phyloP scores from a whole-genome alignment of 176 grass and related monocot genomes.

The Oryza meridionalis region DNA sequence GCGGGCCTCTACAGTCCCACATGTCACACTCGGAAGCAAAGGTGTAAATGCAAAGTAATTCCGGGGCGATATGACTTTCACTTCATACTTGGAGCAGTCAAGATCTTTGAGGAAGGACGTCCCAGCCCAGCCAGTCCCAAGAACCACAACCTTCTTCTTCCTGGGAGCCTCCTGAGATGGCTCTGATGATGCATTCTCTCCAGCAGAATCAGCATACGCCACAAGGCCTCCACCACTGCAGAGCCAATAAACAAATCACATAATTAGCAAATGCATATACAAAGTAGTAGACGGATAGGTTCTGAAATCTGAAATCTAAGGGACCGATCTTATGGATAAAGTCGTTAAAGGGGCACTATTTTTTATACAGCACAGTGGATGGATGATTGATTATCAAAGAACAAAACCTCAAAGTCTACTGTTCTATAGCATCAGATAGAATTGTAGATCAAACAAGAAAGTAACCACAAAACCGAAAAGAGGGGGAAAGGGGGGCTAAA shows the following conservation, averaged over 20 bases:
- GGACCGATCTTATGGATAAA: neutral
- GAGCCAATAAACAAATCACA: neutral
- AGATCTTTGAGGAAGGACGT: slow-evolving; percentile 83
- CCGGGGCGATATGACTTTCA: slow-evolving; percentile 86
- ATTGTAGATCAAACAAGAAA: neutral
- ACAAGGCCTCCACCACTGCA: slow-evolving; percentile 81
- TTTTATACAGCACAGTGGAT: neutral
- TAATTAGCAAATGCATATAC: slow-evolving; percentile 16
- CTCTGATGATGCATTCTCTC: slow-evolving; percentile 34
- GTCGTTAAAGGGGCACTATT: neutral
- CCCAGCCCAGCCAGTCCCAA: slow-evolving; percentile 95
- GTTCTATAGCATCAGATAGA: neutral
- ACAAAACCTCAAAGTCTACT: neutral
- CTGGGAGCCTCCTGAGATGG: slow-evolving; percentile 46
- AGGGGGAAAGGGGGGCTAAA: neutral
- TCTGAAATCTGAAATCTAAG: neutral
- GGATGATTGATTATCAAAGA: neutral
- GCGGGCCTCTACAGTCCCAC: slow-evolving; percentile 85
- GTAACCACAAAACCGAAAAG: neutral
- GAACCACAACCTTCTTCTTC: slow-evolving; percentile 94
- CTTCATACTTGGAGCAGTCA: slow-evolving; percentile 79
- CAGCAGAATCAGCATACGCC: slow-evolving; percentile 76
- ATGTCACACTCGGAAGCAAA: slow-evolving; percentile 87
- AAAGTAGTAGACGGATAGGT: neutral
- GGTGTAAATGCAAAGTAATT: slow-evolving; percentile 98